Conservation (phyloP, 2,329 filamentous ascomycete genomes). For the Fusarium udum region DNA sequence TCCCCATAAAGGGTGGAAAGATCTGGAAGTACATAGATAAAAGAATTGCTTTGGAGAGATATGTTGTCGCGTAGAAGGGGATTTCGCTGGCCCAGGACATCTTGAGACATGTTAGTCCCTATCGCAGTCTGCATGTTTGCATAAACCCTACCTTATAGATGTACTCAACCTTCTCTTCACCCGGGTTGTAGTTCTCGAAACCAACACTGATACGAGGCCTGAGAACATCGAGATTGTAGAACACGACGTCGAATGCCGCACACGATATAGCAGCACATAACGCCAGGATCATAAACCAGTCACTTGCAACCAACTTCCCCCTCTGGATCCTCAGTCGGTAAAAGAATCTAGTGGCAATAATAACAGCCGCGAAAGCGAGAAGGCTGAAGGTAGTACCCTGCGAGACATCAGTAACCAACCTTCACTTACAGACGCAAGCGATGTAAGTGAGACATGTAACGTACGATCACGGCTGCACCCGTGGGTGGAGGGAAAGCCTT, state of each 20-base stretch:
- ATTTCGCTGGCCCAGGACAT: constrained; percentile 33
- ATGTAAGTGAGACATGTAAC: background rate
- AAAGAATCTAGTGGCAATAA: constrained; percentile 16
- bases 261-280: constrained; percentile 17
- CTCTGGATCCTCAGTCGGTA: constrained; percentile 18
- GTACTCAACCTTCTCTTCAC: constrained; percentile 18
- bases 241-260: constrained; percentile 17
- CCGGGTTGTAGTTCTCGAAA: constrained; percentile 11
- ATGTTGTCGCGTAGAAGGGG: constrained; percentile 25
- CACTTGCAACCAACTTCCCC: constrained; percentile 7
- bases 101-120: background rate
- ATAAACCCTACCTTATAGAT: constrained; percentile 18
- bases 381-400: constrained; percentile 17
- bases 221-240: constrained; percentile 12
- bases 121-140: rapidly evolving
- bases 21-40: constrained; percentile 22
- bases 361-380: background rate
- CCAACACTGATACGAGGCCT: constrained; percentile 21
- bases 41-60: constrained; percentile 24
- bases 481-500: constrained; percentile 17
- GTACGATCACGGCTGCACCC: constrained; percentile 18
- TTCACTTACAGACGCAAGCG: background rate
- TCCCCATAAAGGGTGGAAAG: constrained; percentile 22
- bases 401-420: background rate
- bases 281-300: constrained; percentile 22